Conservation (phyloP, 225 moss, liverwort and hornwort species). For the Marchantia paleacea region DNA sequence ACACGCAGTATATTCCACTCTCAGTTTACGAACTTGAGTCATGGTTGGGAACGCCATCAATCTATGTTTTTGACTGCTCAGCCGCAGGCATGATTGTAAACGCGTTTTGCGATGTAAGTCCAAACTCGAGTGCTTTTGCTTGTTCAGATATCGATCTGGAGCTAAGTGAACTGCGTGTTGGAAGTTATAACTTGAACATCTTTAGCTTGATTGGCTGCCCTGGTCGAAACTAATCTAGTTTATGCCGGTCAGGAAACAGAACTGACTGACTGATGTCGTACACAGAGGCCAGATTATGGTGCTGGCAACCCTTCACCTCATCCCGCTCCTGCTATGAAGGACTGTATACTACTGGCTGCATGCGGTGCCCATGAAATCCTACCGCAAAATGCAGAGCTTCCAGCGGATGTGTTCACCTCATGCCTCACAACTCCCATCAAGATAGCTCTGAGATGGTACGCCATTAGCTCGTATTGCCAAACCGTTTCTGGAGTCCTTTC, state of each 20-base stretch:
- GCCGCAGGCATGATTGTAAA: constrained; percentile 97
- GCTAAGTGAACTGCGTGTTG: not conserved
- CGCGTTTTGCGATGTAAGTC: constrained; percentile 78
- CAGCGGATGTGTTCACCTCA: constrained; percentile 95
- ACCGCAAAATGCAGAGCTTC: constrained; percentile 85
- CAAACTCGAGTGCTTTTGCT: no score
- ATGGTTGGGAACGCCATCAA: constrained; percentile 90
- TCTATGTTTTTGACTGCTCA: constrained; percentile 98
- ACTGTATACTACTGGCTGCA: constrained; percentile 91
- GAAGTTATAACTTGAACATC: not conserved
- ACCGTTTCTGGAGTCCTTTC: no score
- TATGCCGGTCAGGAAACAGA: not conserved
- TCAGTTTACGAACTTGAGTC: constrained; percentile 89
- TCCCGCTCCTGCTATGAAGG: constrained; percentile 56
- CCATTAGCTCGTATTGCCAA: not conserved
- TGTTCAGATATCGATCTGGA: not conserved
- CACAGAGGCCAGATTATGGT: constrained; percentile 80
- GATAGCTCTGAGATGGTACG: constrained; percentile 93
- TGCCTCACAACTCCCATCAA: constrained; percentile 99
- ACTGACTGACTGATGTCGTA: not conserved
- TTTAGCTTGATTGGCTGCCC: not conserved
- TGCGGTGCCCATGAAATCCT: constrained; percentile 90
- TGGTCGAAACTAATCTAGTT: not conserved
- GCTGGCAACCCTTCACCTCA: constrained; percentile 45
- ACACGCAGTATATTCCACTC: constrained; percentile 94